Base-by-base conservation (phyloP, 1,284 basidiomycete species). In the Takashimella koratensis region DNA sequence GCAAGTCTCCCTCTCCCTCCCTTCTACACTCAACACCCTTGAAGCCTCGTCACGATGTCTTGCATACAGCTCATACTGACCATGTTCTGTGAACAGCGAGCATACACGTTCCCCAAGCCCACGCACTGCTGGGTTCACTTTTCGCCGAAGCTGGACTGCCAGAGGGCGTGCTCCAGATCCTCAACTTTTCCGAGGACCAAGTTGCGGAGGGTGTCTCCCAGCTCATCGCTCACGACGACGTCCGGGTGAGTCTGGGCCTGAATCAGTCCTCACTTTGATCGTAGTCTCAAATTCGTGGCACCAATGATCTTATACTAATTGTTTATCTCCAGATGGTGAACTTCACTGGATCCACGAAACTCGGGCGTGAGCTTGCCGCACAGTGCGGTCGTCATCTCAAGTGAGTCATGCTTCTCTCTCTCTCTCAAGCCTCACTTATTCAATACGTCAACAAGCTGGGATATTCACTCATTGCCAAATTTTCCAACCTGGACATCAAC, bases 111-210 rank as follows among this genome's bases (percentile, higher is more conserved):
- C 68, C 68, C 10, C 58, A 65, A 27, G 26, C 62, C 0, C 64
- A 61, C 36, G 30, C 50, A 13, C 53, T 65, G 19, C 53, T 70
- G 5, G 65, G 59, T 6, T 54, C 62, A 1, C 48, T 68, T 4
- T 66, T 68, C 41, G 45, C 43, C 30, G 67, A 80, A 59, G 84
- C 84, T 2, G 84, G 85, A 2, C 66, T 87, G 2, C 84, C 85
- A 2, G 70, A 75, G 5, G 84, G 84, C 4, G 84, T 84, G 2
- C 62, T 86, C 19, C 84, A 84, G 57, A 79, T 82, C 47, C 62
- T 87, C 4, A 80, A 83, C 20, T 80, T 81, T 56, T 79, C 81
- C 0, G 74, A 76, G 10, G 70, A 80, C 41, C 76, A 77, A 41
- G 77, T 80, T 0, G 78, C 81, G 0, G 65, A 67, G 0, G 69